Base-by-base conservation (phyloP, 2,329 filamentous ascomycete genomes). In the Pseudogymnoascus sp. region DNA sequence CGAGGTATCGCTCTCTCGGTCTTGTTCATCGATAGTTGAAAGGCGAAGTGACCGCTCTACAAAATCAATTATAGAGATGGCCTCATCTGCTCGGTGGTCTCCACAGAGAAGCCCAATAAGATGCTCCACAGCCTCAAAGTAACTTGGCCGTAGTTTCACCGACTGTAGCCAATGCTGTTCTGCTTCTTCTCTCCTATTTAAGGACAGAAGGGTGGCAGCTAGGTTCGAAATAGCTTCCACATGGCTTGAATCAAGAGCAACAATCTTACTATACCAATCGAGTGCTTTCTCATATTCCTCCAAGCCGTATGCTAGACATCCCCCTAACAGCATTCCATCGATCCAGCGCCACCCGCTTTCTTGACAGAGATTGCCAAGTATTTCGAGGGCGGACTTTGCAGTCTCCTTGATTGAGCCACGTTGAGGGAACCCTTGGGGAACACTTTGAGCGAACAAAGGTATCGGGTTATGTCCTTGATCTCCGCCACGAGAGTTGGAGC, bases 71-170 rank as follows among this genome's bases (percentile, higher is more conserved):
- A 96, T 86, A 58, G 88, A 85, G 63, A 99, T 87, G 6, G 94
- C 94, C 72, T 97, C 91, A 68, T 83, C 86, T 58, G 87, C 89
- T 65, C 92, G 84, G 63, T 95, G 89, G 64, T 87, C 90, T 58
- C 83, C 85, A 72, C 93, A 97, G 15, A 97, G 75, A 55, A 97
- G 79, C 1, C 92, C 91, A 31, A 97, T 90, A 1, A 99, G 82
- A 77, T 97, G 92, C 73, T 99, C 94, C 2, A 94, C 91, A 6
- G 94, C 92, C 76, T 99, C 94, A 63, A 99, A 89, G 75, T 96
- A 95, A 71, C 86, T 89, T 0, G 94, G 94, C 7, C 90, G 87
- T 63, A 90, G 78, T 71, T 86, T 89, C 27, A 97, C 86, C n/a
- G 92, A 92, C 64, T 84, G 85, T 66, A 88, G 80, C 94, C 94